Conservation (phyloP, 345 rosid species). For the Hypericum perforatum region DNA sequence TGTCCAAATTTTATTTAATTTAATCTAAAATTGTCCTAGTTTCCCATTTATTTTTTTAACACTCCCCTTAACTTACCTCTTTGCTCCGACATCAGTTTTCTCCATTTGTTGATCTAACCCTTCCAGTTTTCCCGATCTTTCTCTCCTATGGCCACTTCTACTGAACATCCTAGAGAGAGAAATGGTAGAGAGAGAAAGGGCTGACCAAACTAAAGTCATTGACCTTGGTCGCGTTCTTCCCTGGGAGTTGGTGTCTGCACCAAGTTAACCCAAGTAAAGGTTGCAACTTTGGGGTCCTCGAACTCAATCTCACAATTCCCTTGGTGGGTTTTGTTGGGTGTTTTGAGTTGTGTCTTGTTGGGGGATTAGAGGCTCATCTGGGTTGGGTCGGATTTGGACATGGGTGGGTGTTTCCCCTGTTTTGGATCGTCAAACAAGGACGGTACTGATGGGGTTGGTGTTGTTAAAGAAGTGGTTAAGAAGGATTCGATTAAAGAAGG, state of each 20-base stretch:
- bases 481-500: slow-evolving; percentile 70
- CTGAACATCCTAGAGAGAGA: slow-evolving; percentile 37
- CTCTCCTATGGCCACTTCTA: slow-evolving; percentile 24
- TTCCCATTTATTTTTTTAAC: slow-evolving; percentile 10
- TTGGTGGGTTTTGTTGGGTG: slow-evolving; percentile 18
- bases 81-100: slow-evolving; percentile 31
- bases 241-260: background rate
- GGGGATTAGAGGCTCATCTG: slow-evolving; percentile 15
- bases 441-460: slow-evolving; percentile 29
- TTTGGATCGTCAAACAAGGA: slow-evolving; percentile 80
- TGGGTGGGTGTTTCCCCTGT: slow-evolving; percentile 99
- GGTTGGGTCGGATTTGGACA: slow-evolving; percentile 48
- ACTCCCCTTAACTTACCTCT: slow-evolving; percentile 29
- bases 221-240: slow-evolving; percentile 13
- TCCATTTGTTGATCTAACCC: slow-evolving; percentile 82
- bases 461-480: slow-evolving; percentile 56
- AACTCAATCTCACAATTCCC: background rate
- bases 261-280: background rate
- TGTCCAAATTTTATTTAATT: background rate
- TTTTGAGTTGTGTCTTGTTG: slow-evolving; percentile 24
- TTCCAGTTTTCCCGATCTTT: slow-evolving; percentile 39
- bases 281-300: slow-evolving; percentile 1
- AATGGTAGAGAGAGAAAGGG: slow-evolving; percentile 18
- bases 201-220: slow-evolving; percentile 12
- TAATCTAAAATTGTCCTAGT: background rate